Conservation (phyloP, 148 eudicot genomes). For the Camellia granthamiana region DNA sequence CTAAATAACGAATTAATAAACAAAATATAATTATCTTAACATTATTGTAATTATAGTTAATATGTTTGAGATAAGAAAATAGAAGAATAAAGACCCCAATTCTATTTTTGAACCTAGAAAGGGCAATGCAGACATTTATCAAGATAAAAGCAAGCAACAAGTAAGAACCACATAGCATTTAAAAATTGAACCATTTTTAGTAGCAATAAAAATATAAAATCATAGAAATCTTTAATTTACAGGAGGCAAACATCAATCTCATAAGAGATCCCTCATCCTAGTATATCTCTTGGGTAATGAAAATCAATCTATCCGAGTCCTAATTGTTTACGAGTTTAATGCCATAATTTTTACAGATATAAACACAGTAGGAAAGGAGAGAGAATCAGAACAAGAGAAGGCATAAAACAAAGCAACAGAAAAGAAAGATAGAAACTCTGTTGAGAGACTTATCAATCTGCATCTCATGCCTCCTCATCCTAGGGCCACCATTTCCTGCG, state of each 20-base stretch:
- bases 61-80: too few relatives aligned
- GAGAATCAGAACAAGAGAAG: constrained; percentile 32
- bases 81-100: too few relatives aligned
- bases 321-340: neutral
- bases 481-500: constrained; percentile 28
- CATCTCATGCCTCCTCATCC: constrained; percentile 76
- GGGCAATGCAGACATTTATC: too few relatives aligned
- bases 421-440: constrained; percentile 61
- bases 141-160: too few relatives aligned
- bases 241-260: neutral
- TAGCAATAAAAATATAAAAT: too few relatives aligned
- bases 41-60: too few relatives aligned
- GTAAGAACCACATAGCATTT: too few relatives aligned
- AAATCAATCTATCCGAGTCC: neutral
- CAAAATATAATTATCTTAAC: too few relatives aligned
- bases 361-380: neutral
- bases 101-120: too few relatives aligned
- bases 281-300: too few relatives aligned
- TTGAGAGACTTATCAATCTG: constrained; percentile 65
- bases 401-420: constrained; percentile 62
- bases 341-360: constrained; percentile 3
- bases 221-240: neutral
- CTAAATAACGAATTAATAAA: too few relatives aligned
- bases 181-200: neutral
- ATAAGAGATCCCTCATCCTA: neutral